Base-by-base conservation (phyloP, 495 filamentous ascomycete genomes). In the Parathielavia hyrcaniae region DNA sequence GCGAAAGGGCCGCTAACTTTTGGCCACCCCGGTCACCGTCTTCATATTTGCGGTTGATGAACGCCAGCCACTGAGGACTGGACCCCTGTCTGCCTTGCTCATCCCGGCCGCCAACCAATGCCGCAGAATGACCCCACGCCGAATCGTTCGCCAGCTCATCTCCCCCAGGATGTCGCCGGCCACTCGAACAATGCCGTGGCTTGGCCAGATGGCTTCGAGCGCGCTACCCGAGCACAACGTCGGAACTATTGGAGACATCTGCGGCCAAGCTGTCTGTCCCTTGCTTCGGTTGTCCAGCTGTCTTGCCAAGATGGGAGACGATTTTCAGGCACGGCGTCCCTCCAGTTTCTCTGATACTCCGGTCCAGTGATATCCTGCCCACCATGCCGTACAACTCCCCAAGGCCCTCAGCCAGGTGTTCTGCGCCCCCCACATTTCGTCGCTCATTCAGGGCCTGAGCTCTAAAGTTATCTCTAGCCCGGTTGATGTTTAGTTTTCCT, bases 81-180 rank as follows among this genome's bases (percentile, higher is more conserved):
- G 23, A 56, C 52, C 57, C 56, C 52, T 62, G 58, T 47, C 46
- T 41, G 50, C 36, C 50, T 44, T 60, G 45, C 36, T 17, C 23
- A n/a, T 35, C 30, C 46, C 35, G 36, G 20, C 45, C 34, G 50
- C 41, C 23, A 43, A 38, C 43, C 51, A 32, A 55, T 52, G 57
- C 35, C 43, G 54, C 16, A 50, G 20, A 41, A 46, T n/a, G 30
- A 48, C 49, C 35, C 53, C 49, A 57, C 59, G 34, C 57, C 60
- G 49, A 57, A 50, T 57, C 36, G 55, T 50, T 55, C 5, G 36
- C 50, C 47, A 14, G 44, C 41, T 57, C 44, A 48, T 53, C 50
- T 56, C 53, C 36, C 32, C 0, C 32, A 26, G 26, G 53, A 35
- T n/a, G 17, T n/a, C 16, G 30, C 17, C 43, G 14, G 17, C 49